Evolutionary conservation across 1,284 basidiomycete genomes (phyloP), one percentile per base, ranked within the genome.

Genomic region (Pisolithus thermaeus): DNA sequence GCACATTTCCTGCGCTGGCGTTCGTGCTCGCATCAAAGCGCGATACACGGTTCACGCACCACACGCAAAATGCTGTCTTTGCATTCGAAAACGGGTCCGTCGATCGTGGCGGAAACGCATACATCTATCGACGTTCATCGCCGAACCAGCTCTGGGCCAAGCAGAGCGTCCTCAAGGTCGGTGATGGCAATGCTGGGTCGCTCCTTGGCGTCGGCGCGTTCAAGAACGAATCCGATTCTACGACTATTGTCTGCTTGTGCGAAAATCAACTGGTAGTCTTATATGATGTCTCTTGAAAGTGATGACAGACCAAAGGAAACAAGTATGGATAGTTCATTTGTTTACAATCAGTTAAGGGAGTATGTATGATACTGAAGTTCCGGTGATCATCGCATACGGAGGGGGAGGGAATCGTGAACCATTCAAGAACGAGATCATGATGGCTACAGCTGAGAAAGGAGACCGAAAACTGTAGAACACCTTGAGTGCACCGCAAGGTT

Each of bases 21-120:
- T 99, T 97, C 64, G 96, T 98, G 18, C 77, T 99, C 28, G 92
- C 93, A 1, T 95, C 92, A 4, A 99, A 99, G 68, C 83, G 83
- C 25, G 92, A 96, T 67, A 83, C 87, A 1, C 80, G 90, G 12
- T 92, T 94, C 69, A 87, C 87, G 2, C 78, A 86, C 59, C 91
- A 96, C 61, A 66, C 75, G 1, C 61, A 70, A 1, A 62, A 70
- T 35, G 74, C 76, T 7, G 83, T 90, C 1, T 72, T 93, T 45
- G 91, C 89, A 0, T 91, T 97, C 59, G 93, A 96, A 63, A 81
- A 82, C 53, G 87, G 90, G 25, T 65, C 75, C 30, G 70, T 68
- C 56, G 77, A 75, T 61, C 76, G 80, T 20, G 83, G 85, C 14
- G 84, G 88, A 1, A 95, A 96, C 61, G 76, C 88, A 11, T 96